Base-by-base conservation (phyloP, 2,329 filamentous ascomycete species). In the Talaromyces amestolkiae region DNA sequence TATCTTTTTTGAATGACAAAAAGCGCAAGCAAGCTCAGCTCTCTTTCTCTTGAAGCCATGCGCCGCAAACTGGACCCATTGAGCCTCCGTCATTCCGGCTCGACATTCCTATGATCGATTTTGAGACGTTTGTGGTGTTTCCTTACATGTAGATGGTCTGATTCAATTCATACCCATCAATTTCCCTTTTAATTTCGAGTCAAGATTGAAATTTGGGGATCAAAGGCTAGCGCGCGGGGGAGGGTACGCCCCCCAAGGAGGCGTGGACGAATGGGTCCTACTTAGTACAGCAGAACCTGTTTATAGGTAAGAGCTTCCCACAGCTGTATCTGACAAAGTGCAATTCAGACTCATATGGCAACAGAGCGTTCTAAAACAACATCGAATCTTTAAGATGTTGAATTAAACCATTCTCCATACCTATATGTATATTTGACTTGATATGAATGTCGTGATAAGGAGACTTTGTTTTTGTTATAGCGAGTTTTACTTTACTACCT, bases 1-100 rank as follows among this genome's bases (percentile, higher is more conserved):
- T 59, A 59, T 59, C 56, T 59, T 59, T 59, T 59, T 59, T 19
- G 56, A 59, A 45, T 59, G 56, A 22, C 56, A 59, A 37, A 59
- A 45, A 17, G 39, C 37, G 39, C 56, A 59, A 2, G 56, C 56
- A 59, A 59, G 56, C 56, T 59, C 56, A 27, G 56, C 56, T 24
- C 56, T 37, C 56, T 59, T 59, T 15, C 56, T 41, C 56, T 59
- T 59, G 37, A 59, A 59, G 19, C 56, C 39, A 24, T 59, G 56
- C 24, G 37, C 56, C 11, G 56, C 37, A 45, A 59, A 59, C 15
- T 59, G 56, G 15, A 59, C 56, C 56, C 56, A 59, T 59, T 41
- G 56, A 27, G 56, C 35, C 39, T 59, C 56, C 22, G 37, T 59
- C 56, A 59, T 59, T 22, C 19, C 43, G 10, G 13, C 10, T 47